These are phyloP conservation scores for Aspergillus sp. DNA, from an alignment of 2,329 filamentous ascomycete genomes.

Conservation along the genomic window DNA sequence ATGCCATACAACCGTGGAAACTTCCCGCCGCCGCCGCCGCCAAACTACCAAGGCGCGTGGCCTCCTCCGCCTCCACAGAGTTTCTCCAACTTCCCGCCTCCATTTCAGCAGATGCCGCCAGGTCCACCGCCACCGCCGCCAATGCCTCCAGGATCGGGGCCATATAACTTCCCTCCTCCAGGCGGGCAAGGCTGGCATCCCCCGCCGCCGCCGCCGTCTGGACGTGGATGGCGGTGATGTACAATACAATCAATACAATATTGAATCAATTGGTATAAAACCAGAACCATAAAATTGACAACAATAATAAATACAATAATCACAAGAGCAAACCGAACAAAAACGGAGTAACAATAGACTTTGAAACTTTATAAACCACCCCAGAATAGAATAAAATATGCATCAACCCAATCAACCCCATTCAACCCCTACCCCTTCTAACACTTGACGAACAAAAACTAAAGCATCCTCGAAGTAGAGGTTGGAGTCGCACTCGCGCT, in stretches of 20 bases:
- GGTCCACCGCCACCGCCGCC: background rate
- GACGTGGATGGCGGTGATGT: conserved; percentile 19
- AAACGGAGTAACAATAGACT: no score
- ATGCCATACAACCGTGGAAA: conserved; percentile 14
- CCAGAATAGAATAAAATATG: no score
- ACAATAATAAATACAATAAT: background rate
- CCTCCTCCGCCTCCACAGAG: conserved; percentile 31
- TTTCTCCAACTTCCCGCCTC: conserved; percentile 24
- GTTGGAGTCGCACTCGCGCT: background rate
- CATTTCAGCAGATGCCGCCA: conserved; percentile 19
- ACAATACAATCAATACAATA: background rate
- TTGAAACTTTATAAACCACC: no score
- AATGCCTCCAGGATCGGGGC: conserved; percentile 15
- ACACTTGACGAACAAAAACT: no score
- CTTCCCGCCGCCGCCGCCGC: conserved; percentile 29
- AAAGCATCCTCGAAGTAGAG: no score
- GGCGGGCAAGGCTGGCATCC: conserved; percentile 24
- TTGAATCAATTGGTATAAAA: background rate
- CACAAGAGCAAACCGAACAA: no score
- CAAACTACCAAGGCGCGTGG: conserved; percentile 37
- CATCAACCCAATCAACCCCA: no score
- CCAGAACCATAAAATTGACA: background rate
- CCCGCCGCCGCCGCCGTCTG: conserved; percentile 1
- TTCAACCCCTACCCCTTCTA: no score
- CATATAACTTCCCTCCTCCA: conserved; percentile 34